Evolutionary conservation across 768 basidiomycete species (phyloP).

Genomic region (Pleurotus sapidus): DNA sequence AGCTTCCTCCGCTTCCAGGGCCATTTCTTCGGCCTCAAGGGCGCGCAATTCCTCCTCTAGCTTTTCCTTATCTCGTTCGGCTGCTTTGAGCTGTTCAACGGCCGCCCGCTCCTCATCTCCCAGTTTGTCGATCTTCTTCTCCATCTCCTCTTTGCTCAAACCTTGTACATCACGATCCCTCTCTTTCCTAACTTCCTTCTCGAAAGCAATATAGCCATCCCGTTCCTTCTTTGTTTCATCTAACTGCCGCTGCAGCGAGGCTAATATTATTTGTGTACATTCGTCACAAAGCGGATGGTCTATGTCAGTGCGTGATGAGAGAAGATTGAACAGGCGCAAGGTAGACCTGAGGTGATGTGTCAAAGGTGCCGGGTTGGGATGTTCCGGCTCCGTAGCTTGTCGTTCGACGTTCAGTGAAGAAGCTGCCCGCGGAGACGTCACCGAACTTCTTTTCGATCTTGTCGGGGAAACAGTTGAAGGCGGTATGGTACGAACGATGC

Average conservation of each 20-base stretch:
- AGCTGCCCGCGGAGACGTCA: constrained; percentile 29
- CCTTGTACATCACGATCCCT: constrained; percentile 68
- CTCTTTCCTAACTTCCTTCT: constrained; percentile 82
- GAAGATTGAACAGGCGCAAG: constrained; percentile 68
- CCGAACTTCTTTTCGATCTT: constrained; percentile 38
- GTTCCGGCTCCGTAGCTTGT: constrained; percentile 38
- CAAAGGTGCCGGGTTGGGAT: constrained; percentile 66
- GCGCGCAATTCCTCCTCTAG: constrained; percentile 69
- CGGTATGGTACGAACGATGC: constrained; percentile 70
- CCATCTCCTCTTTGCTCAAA: constrained; percentile 59
- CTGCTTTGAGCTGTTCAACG: constrained; percentile 70
- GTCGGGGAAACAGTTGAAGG: constrained; percentile 41
- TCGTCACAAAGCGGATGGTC: constrained; percentile 96
- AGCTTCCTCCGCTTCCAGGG: constrained; percentile 78
- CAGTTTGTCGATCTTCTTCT: constrained; percentile 70
- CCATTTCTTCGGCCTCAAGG: constrained; percentile 75
- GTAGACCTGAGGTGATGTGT: constrained; percentile 79
- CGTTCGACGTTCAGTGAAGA: constrained; percentile 13
- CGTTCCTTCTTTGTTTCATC: constrained; percentile 91
- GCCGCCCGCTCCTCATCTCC: constrained; percentile 66
- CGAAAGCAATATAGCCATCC: constrained; percentile 92
- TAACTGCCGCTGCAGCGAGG: constrained; percentile 71
- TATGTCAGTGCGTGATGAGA: constrained; percentile 75
- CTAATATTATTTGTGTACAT: constrained; percentile 82
- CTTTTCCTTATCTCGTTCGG: constrained; percentile 74